Base-by-base conservation (phyloP, 768 basidiomycete genomes). In the Naganishia friedmannii region DNA sequence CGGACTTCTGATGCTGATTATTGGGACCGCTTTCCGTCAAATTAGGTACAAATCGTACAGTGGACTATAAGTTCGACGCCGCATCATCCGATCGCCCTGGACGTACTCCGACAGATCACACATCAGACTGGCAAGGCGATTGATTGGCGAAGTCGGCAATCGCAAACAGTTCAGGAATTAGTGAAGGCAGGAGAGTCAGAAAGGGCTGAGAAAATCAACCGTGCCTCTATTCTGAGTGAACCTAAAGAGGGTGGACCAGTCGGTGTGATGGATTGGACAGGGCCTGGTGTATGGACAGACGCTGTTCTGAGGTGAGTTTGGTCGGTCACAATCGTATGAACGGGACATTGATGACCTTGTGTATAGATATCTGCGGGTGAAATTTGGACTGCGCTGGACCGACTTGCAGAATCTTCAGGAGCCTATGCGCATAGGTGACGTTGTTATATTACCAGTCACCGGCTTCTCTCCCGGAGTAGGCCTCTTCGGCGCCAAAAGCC, bases 201-300 rank as follows among this genome's bases (percentile, higher is more conserved):
- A 12, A 73, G 74, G 31, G 74, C 72, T 34, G 65, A 71, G 39
- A 54, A 31, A 9, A 53, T 79, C 58, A 66, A 65, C 8, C 65
- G 67, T 19, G 72, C 75, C 0, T 66, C 60, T 17, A 74, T 80
- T 12, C 51, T 77, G 56, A 68, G 67, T 23, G 78, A 79, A 45
- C 75, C 78, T 1, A 74, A 71, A 17, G 72, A 71, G 15, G 81
- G 80, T 0, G 79, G 78, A 17, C 76, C 77, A 17, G 71, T 78
- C n/a, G 78, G 81, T 6, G 80, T 84, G 5, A 82, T 84, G 78
- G 80, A 79, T 57, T 81, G 82, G 79, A 84, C 83, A 0, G 84
- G 84, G 45, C 81, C 82, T 28, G 82, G 75, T 2, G 74, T 79
- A 8, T 79, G 77, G 76, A 82, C 82, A 19, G 82, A 83, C 72